phyloP scores from a whole-genome alignment of 192 early-diverging fungal species.

The Coemansia sp. region DNA sequence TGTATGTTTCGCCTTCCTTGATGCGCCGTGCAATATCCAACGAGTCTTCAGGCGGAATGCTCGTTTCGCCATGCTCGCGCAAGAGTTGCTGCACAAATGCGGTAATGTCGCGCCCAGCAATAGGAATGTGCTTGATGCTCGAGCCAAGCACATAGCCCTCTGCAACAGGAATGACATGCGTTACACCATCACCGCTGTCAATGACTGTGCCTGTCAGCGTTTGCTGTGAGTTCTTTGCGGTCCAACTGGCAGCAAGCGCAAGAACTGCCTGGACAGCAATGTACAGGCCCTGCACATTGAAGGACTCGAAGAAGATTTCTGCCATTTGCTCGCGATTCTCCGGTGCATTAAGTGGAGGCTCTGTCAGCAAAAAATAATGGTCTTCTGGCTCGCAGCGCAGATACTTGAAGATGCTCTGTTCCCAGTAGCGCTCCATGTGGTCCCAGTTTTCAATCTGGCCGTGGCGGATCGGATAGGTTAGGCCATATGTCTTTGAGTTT shows the following conservation, averaged over 20 bases:
- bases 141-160: conserved; percentile 98
- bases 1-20: conserved; percentile 97
- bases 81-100: conserved; percentile 97
- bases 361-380: conserved; percentile 94
- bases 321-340: conserved; percentile 99
- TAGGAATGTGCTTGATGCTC: conserved; percentile 98
- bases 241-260: conserved; percentile 95
- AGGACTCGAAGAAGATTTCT: conserved; percentile 99
- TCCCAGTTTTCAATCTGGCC: conserved; percentile 99
- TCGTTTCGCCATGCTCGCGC: conserved; percentile 91
- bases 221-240: conserved; percentile 77
- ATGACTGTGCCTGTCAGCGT: conserved; percentile 98
- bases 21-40: conserved; percentile 91
- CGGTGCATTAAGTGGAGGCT: conserved; percentile 96
- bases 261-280: conserved; percentile 99
- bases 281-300: conserved; percentile 96
- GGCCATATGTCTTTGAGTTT: conserved; percentile 86
- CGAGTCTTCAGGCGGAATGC: conserved; percentile 96
- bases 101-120: conserved; percentile 97
- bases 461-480: conserved; percentile 93
- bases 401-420: conserved; percentile 98
- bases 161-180: conserved; percentile 98
- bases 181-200: conserved; percentile 98
- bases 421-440: conserved; percentile 99
- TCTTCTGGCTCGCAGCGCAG: conserved; percentile 98